Percentiles rank a stretch among this genome's conserved stretches.
phyloP scores from a whole-genome alignment of 2,329 filamentous ascomycete species.

The Myriosclerotinia curreyana region DNA sequence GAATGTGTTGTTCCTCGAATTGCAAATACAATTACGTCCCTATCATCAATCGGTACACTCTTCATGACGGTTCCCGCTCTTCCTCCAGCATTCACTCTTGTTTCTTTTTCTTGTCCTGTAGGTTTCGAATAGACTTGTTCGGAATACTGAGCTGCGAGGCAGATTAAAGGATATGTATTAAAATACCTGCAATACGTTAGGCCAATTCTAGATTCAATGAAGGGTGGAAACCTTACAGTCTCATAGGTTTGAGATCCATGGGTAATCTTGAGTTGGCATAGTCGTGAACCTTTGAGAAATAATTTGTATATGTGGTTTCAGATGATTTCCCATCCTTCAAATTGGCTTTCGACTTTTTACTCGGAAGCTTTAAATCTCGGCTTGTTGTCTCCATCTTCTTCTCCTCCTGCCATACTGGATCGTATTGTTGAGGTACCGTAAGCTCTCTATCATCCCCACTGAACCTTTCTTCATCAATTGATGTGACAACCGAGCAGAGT shows the following conservation, averaged over 20 bases:
- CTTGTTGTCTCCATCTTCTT: conserved; percentile 24
- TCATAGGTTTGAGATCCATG: conserved; percentile 62
- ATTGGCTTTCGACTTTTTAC: conserved; percentile 39
- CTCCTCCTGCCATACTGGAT: conserved; percentile 30
- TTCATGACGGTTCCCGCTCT: conserved; percentile 74
- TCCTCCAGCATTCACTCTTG: conserved; percentile 70
- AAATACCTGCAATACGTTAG: conserved; percentile 53
- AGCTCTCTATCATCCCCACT: conserved; percentile 55
- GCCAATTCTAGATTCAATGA: neutral
- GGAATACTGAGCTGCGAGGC: conserved; percentile 75
- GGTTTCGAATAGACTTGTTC: conserved; percentile 70
- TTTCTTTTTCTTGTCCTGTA: conserved; percentile 58
- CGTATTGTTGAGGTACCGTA: conserved; percentile 30
- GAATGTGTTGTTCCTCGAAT: conserved; percentile 71
- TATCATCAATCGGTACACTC: conserved; percentile 72
- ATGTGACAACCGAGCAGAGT: conserved; percentile 66
- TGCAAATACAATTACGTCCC: conserved; percentile 77
- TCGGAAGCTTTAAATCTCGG: conserved; percentile 25
- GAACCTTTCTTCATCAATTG: conserved; percentile 63
- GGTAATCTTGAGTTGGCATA: conserved; percentile 78
- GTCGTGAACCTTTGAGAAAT: conserved; percentile 73
- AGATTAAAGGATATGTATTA: conserved; percentile 72
- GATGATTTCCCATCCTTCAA: conserved; percentile 41
- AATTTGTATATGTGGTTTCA: conserved; percentile 49
- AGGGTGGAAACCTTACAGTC: conserved; percentile 47